Base-by-base conservation (phyloP, 169 alveolate species). In the Plasmodium blacklocki region DNA sequence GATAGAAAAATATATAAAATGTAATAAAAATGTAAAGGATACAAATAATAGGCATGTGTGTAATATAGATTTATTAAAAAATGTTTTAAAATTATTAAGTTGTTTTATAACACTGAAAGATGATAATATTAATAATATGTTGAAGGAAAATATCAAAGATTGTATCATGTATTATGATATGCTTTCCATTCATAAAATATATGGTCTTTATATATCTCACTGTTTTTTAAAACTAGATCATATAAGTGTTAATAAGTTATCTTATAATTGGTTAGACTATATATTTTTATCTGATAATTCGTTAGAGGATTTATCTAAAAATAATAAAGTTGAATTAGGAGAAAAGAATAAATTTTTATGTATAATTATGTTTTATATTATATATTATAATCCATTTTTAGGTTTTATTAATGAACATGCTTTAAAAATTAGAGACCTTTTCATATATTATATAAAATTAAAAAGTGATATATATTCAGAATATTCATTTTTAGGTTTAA, bases 371-470 rank as follows among this genome's bases (percentile, higher is more conserved):
- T 80, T 71, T 62, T 80, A 80, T 56, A 49, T 62, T 32, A 47
- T 80, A 50, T 56, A 80, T 80, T 80, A 80, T 49, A 80, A 80
- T 29, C 90, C 90, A 2, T 80, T 80, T 80, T 80, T 80, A 67
- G 90, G 43, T 21, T 72, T 54, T 49, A 39, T 68, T 29, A 56
- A 23, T 19, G 68, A 60, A 18, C 68, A 80, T 72, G 67, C 15
- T 7, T 9, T 14, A 23, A 12, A 19, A 3, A 58, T 80, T 45
- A 18, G 66, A 47, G 63, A 80, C 9, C 58, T 68, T 32, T 43
- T 80, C 43, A 80, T 80, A 7, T 26, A 32, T 18, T 1, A 54
- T 39, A 68, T 80, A 19, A 80, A 80, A 80, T 52, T 43, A 43
- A 59, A 49, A 73, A 80, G 59, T 47, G 83, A 52, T 58, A 43